Conservation (phyloP, 192 early-diverging fungal species). For the Endogone sp. region DNA sequence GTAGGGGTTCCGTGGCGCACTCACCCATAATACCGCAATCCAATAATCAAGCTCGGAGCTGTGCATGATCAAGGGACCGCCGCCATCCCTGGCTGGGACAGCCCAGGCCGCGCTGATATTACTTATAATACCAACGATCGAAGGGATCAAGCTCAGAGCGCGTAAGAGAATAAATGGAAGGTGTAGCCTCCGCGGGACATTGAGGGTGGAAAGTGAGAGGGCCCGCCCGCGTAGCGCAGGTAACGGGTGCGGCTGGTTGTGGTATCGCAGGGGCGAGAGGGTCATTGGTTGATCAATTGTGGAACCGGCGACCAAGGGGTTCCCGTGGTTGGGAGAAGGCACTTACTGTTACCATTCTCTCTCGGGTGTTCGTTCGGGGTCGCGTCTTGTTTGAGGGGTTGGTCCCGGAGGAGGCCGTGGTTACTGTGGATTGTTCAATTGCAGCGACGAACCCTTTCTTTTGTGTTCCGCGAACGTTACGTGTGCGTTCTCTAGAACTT, state of each 20-base stretch:
- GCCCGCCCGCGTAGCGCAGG: slow-evolving; percentile 22
- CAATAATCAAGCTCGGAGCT: slow-evolving; percentile 36
- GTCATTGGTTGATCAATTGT: no score
- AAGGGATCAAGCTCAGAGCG: slow-evolving; percentile 32
- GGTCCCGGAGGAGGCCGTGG: no score
- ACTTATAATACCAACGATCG: slow-evolving; percentile 21
- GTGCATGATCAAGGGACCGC: slow-evolving; percentile 23
- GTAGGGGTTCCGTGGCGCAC: not conserved
- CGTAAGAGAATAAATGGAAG: slow-evolving; percentile 28
- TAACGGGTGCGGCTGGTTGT: slow-evolving; percentile 1
- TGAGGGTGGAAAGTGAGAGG: slow-evolving; percentile 22
- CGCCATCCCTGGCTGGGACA: slow-evolving; percentile 17
- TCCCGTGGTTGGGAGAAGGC: no score
- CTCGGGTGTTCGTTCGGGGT: no score
- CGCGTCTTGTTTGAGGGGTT: no score
- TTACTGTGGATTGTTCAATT: no score
- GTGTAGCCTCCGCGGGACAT: slow-evolving; percentile 29
- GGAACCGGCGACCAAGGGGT: no score
- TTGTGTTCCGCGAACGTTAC: no score
- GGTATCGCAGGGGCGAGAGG: no score
- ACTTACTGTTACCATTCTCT: no score
- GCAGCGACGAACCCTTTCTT: no score
- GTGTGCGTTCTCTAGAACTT: no score
- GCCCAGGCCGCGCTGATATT: slow-evolving; percentile 20
- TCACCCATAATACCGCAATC: slow-evolving; percentile 40